Evolutionary conservation across 768 basidiomycete species (phyloP).

Genomic region (Rhizopogon vesiculosus): DNA sequence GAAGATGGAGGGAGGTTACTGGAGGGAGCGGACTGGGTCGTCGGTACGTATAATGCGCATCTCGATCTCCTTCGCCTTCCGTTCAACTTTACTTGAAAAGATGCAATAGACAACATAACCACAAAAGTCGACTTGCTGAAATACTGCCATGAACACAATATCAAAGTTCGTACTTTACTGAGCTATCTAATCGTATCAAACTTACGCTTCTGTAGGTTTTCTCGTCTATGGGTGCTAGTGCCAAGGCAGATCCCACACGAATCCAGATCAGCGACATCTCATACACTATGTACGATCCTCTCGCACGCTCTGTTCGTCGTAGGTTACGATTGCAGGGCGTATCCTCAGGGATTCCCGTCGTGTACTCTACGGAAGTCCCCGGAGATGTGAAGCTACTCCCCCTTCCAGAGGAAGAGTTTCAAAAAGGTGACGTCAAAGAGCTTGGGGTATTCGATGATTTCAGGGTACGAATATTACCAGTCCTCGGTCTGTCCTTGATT

Average conservation of each 20-base stretch:
- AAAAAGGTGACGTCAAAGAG: conserved; percentile 86
- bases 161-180: conserved; percentile 56
- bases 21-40: conserved; percentile 89
- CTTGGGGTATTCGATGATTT: conserved; percentile 90
- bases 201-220: conserved; percentile 55
- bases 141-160: conserved; percentile 73
- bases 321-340: conserved; percentile 64
- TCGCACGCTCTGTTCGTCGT: conserved; percentile 86
- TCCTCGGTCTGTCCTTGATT: conserved; percentile 57
- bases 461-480: conserved; percentile 88
- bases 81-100: conserved; percentile 30
- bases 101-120: conserved; percentile 96
- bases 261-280: conserved; percentile 96
- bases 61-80: conserved; percentile 5
- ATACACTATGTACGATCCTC: conserved; percentile 86
- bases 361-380: conserved; percentile 94
- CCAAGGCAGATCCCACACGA: conserved; percentile 91
- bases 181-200: not conserved
- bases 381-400: conserved; percentile 86
- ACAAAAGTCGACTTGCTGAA: conserved; percentile 94
- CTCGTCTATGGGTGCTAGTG: conserved; percentile 95
- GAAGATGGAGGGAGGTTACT: conserved; percentile 72
- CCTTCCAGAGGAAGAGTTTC: conserved; percentile 86
- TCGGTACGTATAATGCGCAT: conserved; percentile 46
- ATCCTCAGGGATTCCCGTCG: conserved; percentile 72